Conservation (phyloP, 2,329 filamentous ascomycete species). For the Knoxdaviesia proteae region DNA sequence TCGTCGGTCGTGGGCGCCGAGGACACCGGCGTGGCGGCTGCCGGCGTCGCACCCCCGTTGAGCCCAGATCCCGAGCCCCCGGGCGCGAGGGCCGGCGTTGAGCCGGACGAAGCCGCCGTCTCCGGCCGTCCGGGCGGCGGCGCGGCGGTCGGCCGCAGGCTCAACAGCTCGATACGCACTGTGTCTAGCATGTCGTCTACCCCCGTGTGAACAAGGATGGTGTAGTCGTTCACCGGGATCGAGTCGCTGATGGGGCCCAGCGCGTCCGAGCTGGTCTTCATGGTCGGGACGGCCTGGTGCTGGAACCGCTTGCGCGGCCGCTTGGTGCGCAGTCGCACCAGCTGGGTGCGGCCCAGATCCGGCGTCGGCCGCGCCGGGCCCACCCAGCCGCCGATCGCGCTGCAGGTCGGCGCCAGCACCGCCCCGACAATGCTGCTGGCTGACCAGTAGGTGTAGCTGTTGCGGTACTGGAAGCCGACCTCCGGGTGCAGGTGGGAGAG, state of each 20-base stretch:
- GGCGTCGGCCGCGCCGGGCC: constrained; percentile 48
- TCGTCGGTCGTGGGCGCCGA: constrained; percentile 2
- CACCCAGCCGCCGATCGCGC: constrained; percentile 51
- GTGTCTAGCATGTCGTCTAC: constrained; percentile 38
- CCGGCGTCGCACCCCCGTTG: not conserved
- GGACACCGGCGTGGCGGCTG: not conserved
- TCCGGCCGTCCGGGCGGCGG: not conserved
- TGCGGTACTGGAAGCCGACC: constrained; percentile 57
- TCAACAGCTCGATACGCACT: constrained; percentile 48
- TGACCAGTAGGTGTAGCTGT: constrained; percentile 58
- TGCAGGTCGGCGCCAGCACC: constrained; percentile 52
- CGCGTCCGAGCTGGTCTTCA: constrained; percentile 47
- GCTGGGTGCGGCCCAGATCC: constrained; percentile 47
- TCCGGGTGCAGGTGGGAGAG: constrained; percentile 48
- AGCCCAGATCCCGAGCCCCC: not conserved
- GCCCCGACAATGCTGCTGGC: constrained; percentile 53
- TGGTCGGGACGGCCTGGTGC: constrained; percentile 39
- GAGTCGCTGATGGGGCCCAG: constrained; percentile 40
- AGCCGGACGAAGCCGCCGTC: constrained; percentile 8
- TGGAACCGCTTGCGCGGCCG: constrained; percentile 34
- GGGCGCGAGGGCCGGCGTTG: constrained; percentile 6
- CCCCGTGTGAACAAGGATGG: constrained; percentile 32
- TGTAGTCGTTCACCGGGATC: constrained; percentile 49
- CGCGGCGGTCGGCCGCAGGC: constrained; percentile 18
- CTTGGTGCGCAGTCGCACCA: constrained; percentile 44